Evolutionary conservation across 2,329 filamentous ascomycete genomes (phyloP).

Genomic region (Saccharata proteae): DNA sequence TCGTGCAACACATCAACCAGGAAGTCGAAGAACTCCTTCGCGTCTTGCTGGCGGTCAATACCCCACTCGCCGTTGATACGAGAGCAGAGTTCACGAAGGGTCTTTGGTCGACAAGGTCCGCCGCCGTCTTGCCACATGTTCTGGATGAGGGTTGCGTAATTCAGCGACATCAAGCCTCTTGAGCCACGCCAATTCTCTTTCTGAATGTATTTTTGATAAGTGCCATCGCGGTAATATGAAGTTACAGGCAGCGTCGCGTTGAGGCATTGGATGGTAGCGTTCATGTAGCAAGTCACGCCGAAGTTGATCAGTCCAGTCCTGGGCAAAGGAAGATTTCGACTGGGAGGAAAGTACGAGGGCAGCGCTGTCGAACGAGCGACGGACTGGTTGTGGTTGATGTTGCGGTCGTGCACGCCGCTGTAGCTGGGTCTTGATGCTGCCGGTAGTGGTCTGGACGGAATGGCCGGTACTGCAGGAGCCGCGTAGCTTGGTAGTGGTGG

Average conservation of each 20-base stretch:
- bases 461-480: conserved; percentile 42
- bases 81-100: conserved; percentile 48
- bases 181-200: conserved; percentile 52
- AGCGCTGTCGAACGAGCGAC: conserved; percentile 24
- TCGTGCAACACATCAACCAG: conserved; percentile 71
- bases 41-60: conserved; percentile 71
- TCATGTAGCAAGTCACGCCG: conserved; percentile 80
- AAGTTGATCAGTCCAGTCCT: conserved; percentile 69
- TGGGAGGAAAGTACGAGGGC: conserved; percentile 33
- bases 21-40: conserved; percentile 80
- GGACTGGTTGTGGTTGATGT: conserved; percentile 18
- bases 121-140: conserved; percentile 51
- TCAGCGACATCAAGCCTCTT: conserved; percentile 49
- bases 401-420: conserved; percentile 60
- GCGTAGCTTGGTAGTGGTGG: conserved; percentile 33
- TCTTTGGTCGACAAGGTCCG: conserved; percentile 31
- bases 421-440: conserved; percentile 56
- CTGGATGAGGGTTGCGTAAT: conserved; percentile 49
- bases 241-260: conserved; percentile 55
- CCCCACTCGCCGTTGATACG: conserved; percentile 56
- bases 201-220: conserved; percentile 46
- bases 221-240: conserved; percentile 53
- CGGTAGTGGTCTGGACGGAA: conserved; percentile 47
- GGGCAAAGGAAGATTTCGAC: conserved; percentile 39
- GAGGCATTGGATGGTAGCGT: conserved; percentile 75